Conservation (phyloP, 1,139 yeast species). For the Suhomyces bribrorum region DNA sequence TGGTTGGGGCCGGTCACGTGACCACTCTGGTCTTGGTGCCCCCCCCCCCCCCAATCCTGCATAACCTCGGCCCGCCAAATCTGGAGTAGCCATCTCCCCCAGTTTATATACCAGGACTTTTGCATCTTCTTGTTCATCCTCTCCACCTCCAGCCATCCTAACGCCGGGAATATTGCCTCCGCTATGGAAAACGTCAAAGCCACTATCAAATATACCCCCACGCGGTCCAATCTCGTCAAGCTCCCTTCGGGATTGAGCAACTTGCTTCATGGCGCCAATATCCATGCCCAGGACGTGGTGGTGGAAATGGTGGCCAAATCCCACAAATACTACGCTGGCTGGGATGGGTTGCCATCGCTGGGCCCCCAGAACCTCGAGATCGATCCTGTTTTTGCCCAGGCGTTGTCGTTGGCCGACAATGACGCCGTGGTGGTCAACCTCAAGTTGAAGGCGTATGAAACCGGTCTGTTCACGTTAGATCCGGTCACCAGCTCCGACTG, state of each 20-base stretch:
- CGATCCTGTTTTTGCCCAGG: slow-evolving; percentile 44
- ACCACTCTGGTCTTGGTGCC: neutral
- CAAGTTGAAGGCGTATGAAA: slow-evolving; percentile 49
- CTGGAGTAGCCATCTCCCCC: too few relatives aligned
- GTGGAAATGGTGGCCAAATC: slow-evolving; percentile 41
- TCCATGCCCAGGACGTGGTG: slow-evolving; percentile 62
- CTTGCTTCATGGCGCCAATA: slow-evolving; percentile 53
- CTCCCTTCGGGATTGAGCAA: slow-evolving; percentile 55
- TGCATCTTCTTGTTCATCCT: neutral
- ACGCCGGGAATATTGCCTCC: neutral
- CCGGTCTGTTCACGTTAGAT: slow-evolving; percentile 69
- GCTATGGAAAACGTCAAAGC: slow-evolving; percentile 48
- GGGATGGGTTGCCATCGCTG: slow-evolving; percentile 69
- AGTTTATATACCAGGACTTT: slow-evolving; percentile 1
- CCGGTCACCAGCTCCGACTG: slow-evolving; percentile 81
- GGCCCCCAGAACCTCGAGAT: slow-evolving; percentile 35
- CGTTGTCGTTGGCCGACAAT: slow-evolving; percentile 51
- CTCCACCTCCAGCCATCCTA: slow-evolving; percentile 4
- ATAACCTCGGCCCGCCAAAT: slow-evolving; percentile 12
- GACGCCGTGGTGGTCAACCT: slow-evolving; percentile 42
- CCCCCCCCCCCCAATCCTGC: slow-evolving; percentile 7
- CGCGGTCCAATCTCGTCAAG: slow-evolving; percentile 58
- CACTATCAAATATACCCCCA: slow-evolving; percentile 30
- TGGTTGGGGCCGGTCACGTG: too few relatives aligned
- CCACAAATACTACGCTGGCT: slow-evolving; percentile 58